Conservation (phyloP, 805 yeast species). For the Yarrowia sp. region DNA sequence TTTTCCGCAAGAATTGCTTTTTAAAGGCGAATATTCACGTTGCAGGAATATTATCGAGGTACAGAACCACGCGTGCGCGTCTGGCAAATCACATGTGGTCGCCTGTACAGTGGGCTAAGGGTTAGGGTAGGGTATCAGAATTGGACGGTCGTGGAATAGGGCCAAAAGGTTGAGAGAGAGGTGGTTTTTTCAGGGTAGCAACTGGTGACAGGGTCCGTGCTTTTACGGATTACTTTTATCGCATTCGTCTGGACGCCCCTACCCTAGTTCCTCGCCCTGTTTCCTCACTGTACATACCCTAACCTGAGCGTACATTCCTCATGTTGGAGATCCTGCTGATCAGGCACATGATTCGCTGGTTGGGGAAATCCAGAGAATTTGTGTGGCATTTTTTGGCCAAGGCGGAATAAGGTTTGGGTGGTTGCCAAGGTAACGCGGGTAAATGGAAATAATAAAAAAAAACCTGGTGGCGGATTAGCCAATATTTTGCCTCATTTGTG, state of each 20-base stretch:
- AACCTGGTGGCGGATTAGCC: too few relatives aligned
- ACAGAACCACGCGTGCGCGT: neutral
- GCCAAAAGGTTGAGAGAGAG: too few relatives aligned
- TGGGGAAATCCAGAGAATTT: neutral
- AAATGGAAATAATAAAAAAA: too few relatives aligned
- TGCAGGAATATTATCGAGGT: neutral
- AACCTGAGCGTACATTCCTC: constrained; percentile 11
- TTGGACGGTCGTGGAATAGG: too few relatives aligned
- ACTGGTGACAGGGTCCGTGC: too few relatives aligned
- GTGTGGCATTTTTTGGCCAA: neutral
- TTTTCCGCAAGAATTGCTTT: neutral
- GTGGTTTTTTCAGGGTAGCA: too few relatives aligned
- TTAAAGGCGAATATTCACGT: neutral
- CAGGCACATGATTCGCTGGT: constrained; percentile 18
- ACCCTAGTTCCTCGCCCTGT: too few relatives aligned
- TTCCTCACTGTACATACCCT: neutral
- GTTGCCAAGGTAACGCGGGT: neutral
- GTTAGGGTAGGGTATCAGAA: neutral
- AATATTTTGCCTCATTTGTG: too few relatives aligned
- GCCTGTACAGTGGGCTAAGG: constrained; percentile 1
- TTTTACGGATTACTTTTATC: too few relatives aligned
- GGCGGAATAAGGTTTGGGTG: neutral
- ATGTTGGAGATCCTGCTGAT: constrained; percentile 10
- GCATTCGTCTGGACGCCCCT: too few relatives aligned
- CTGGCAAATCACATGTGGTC: constrained; percentile 19